Base-by-base conservation (phyloP, 768 basidiomycete genomes). In the Chalciporus pseudorubinellus region DNA sequence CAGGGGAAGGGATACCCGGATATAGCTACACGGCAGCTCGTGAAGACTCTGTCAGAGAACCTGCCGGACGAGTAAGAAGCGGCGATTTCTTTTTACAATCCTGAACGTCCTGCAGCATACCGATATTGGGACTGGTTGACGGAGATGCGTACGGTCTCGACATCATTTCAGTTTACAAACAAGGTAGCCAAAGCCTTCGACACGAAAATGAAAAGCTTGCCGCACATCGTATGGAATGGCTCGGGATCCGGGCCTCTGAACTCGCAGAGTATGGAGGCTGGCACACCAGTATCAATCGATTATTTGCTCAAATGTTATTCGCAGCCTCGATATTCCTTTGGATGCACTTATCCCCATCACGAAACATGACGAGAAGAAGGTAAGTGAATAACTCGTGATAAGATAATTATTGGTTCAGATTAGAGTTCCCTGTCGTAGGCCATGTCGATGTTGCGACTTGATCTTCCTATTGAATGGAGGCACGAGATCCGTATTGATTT, bases 1-100 rank as follows among this genome's bases (percentile, higher is more conserved):
- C 58, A 97, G 94, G 97, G 97, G 0, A 98, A 97, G 66, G 97
- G 97, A 3, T 98, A 95, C 69, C 97, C 97, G 0, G 97, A 99
- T 64, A 70, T 97, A 4, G 87, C 93, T 3, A 95, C 97, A 1
- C 79, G 93, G 7, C 85, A 95, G 57, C 77, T 98, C 7, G 80
- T 95, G 40, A 83, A 83, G 51, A 81, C 78, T 0, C 74, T 98
- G 3, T 78, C 87, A 1, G 77, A 84, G 34, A 78, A 79, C 29
- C 77, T 92, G 18, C 85, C 87, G 3, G 40, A 67, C 38, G 70
- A 70, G 92, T 90, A 64, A 58, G 72, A 6, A 20, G 5, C n/a
- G 18, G 19, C 11, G 8, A 36, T 28, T 38, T 7, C n/a, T 31
- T 40, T 26, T 6, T 26, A 21, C 8, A 19, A 34, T 46, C 8